Conservation (phyloP, 106 monocot genomes). For the Alisma plantagoaquatica region DNA sequence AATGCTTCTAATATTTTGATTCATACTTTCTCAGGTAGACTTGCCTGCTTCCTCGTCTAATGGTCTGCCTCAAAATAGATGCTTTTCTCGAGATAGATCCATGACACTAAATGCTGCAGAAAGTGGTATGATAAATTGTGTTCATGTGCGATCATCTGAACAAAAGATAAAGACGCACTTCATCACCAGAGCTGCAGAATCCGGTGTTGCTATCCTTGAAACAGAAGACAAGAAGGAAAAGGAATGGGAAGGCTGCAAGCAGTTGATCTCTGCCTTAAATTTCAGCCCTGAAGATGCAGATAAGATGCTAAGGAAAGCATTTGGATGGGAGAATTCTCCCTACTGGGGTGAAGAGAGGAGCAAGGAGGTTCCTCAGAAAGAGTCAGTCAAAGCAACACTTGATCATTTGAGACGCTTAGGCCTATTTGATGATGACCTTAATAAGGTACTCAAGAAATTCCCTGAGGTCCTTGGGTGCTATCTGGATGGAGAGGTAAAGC, state of each 20-base stretch:
- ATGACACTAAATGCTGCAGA: no score
- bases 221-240: conserved; percentile 33
- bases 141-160: no score
- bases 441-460: conserved; percentile 86
- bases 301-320: conserved; percentile 68
- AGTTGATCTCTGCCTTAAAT: conserved; percentile 37
- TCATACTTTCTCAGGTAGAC: no score
- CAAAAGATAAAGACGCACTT: no score
- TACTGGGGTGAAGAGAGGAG: conserved; percentile 92
- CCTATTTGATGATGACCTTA: conserved; percentile 68
- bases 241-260: conserved; percentile 48
- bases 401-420: conserved; percentile 52
- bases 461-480: conserved; percentile 84
- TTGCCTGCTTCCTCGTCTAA: no score
- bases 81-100: no score
- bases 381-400: conserved; percentile 28
- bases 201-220: no score
- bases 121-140: no score
- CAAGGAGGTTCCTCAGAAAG: conserved; percentile 34
- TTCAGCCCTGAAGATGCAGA: conserved; percentile 49
- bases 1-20: no score
- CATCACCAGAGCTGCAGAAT: no score
- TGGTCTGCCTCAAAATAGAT: no score
- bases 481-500: conserved; percentile 57
- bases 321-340: conserved; percentile 75